These are phyloP conservation scores for Hypoxylon sp. DNA, from an alignment of 2,329 filamentous ascomycete species.

Conservation along the genomic window DNA sequence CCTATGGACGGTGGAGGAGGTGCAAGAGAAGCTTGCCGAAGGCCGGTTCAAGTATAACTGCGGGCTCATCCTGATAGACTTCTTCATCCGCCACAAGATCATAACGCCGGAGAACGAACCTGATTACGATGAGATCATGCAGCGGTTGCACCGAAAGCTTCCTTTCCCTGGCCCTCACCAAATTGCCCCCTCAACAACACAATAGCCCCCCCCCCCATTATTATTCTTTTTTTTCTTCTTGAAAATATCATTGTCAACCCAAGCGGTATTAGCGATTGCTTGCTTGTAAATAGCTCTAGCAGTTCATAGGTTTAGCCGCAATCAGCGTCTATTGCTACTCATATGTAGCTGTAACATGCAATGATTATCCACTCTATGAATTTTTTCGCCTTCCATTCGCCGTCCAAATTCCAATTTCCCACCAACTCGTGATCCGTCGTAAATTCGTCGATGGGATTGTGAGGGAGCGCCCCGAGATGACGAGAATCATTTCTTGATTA, in stretches of 20 bases:
- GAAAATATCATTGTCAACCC: conserved; percentile 8
- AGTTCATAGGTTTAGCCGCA: conserved; percentile 25
- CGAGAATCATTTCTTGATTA: conserved; percentile 83
- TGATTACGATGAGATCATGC: conserved; percentile 81
- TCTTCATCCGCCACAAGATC: conserved; percentile 88
- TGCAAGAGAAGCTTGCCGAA: conserved; percentile 76
- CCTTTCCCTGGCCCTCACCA: conserved; percentile 82
- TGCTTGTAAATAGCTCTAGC: conserved; percentile 27
- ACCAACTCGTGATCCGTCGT: conserved; percentile 34
- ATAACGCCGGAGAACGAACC: conserved; percentile 84
- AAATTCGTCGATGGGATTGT: conserved; percentile 20
- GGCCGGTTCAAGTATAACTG: conserved; percentile 96
- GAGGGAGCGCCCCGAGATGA: background rate
- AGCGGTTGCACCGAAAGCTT: conserved; percentile 81
- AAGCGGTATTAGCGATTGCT: conserved; percentile 3
- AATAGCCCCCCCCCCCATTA: conserved; percentile 5
- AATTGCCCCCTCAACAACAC: conserved; percentile 44
- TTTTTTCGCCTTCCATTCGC: conserved; percentile 20
- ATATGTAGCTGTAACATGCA: conserved; percentile 31
- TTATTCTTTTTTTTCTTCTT: conserved; percentile 3
- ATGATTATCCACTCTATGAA: conserved; percentile 28
- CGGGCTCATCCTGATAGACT: conserved; percentile 86
- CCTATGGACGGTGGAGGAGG: conserved; percentile 82
- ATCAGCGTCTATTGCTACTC: conserved; percentile 35
- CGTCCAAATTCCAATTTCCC: conserved; percentile 28